These are phyloP conservation scores for Cladorrhinum sp. DNA, from an alignment of 2,329 filamentous ascomycete species.

Conservation along the genomic window DNA sequence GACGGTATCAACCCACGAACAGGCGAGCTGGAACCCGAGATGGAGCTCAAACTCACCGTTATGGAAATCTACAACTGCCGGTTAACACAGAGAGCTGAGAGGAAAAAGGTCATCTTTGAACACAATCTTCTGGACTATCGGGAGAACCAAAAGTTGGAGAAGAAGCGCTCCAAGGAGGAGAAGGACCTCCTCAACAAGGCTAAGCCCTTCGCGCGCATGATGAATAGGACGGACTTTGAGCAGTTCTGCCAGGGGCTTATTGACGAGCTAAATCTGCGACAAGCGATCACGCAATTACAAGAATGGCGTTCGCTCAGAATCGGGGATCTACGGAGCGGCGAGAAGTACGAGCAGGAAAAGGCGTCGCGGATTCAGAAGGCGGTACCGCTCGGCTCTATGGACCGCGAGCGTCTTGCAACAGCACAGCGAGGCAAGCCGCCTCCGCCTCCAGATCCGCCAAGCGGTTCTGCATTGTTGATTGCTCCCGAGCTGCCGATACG, in stretches of 20 bases:
- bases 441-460: conserved; percentile 65
- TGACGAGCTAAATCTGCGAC: conserved; percentile 85
- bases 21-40: conserved; percentile 87
- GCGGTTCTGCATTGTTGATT: conserved; percentile 72
- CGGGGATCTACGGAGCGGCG: conserved; percentile 77
- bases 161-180: conserved; percentile 95
- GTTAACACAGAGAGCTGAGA: conserved; percentile 83
- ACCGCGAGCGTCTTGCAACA: conserved; percentile 72
- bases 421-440: conserved; percentile 66
- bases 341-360: conserved; percentile 93
- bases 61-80: conserved; percentile 98
- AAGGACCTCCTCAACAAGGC: conserved; percentile 86
- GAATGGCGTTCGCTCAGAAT: conserved; percentile 89
- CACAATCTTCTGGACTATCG: conserved; percentile 91
- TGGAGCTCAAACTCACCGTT: conserved; percentile 94
- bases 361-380: conserved; percentile 66
- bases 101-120: conserved; percentile 96
- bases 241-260: conserved; percentile 79
- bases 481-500: conserved; percentile 73
- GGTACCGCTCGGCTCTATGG: conserved; percentile 75
- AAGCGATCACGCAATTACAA: conserved; percentile 86
- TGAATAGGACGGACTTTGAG: conserved; percentile 90
- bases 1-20: conserved; percentile 85
- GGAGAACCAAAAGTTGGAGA: conserved; percentile 84
- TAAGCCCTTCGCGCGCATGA: conserved; percentile 94